A percentile compares a stretch with the other conserved stretches of the same genome.
Conservation (phyloP, 139 green algal genomes). For the Volvox africanus region DNA sequence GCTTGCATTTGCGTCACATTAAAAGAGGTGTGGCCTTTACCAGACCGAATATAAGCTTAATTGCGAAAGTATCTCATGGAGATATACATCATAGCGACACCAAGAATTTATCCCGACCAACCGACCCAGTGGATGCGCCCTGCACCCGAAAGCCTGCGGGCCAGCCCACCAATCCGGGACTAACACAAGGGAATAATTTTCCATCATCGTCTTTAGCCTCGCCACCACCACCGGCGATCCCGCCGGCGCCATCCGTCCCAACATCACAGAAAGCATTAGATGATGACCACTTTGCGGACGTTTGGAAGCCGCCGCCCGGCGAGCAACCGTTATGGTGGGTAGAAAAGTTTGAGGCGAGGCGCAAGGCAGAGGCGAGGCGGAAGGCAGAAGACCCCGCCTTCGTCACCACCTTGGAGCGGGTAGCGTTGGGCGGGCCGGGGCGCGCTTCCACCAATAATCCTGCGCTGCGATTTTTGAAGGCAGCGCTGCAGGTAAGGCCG, state of each 20-base stretch:
- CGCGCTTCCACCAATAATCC: background rate
- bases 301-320: conserved; percentile 47
- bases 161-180: background rate
- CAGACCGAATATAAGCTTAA: background rate
- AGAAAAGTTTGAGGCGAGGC: conserved; percentile 53
- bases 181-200: background rate
- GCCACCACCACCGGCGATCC: background rate
- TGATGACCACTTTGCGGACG: conserved; percentile 20
- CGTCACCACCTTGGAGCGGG: conserved; percentile 14
- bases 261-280: background rate
- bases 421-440: background rate
- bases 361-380: background rate
- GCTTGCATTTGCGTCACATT: no score
- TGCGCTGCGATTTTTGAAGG: background rate
- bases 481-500: background rate
- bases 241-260: background rate
- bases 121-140: background rate
- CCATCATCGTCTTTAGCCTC: background rate
- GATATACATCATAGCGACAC: background rate
- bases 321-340: conserved; percentile 52
- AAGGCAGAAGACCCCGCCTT: conserved; percentile 35
- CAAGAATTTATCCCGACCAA: background rate
- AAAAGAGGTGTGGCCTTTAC: no score
- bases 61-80: background rate
- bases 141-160: background rate